A percentile compares a stretch with the other conserved stretches of the same genome.
These are phyloP conservation scores for Pythium scleroteichum DNA, from an alignment of 352 stramenopile genomes.

Conservation along the genomic window DNA sequence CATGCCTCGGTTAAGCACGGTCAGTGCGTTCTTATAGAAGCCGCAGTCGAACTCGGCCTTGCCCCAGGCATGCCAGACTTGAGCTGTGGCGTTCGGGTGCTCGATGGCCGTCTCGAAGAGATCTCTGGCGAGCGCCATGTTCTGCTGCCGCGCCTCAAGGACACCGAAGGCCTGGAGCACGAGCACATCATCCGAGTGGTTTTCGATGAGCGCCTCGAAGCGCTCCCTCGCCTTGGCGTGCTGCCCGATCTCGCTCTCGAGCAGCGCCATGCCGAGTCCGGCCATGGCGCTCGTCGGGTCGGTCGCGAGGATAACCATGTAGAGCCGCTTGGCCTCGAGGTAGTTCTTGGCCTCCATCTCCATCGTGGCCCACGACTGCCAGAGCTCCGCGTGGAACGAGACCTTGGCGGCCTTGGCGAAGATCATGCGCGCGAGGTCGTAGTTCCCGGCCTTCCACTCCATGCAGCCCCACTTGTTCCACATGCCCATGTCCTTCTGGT, in stretches of 20 bases:
- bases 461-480: slow-evolving; percentile 92
- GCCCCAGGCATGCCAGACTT: slow-evolving; percentile 87
- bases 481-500: slow-evolving; percentile 86
- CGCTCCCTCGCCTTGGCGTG: slow-evolving; percentile 54
- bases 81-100: slow-evolving; percentile 55
- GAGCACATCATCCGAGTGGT: slow-evolving; percentile 67
- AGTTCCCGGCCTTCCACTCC: slow-evolving; percentile 87
- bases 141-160: slow-evolving; percentile 74
- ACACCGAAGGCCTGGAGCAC: slow-evolving; percentile 74
- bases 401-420: slow-evolving; percentile 78
- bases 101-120: slow-evolving; percentile 58
- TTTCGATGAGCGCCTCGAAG: slow-evolving; percentile 52
- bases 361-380: slow-evolving; percentile 87
- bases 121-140: slow-evolving; percentile 61
- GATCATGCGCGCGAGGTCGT: slow-evolving; percentile 83
- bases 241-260: slow-evolving; percentile 62
- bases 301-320: slow-evolving; percentile 80
- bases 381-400: slow-evolving; percentile 71
- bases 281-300: slow-evolving; percentile 68
- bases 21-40: slow-evolving; percentile 73
- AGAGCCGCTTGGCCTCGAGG: slow-evolving; percentile 76
- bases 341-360: slow-evolving; percentile 77
- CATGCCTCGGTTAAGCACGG: slow-evolving; percentile 64
- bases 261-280: slow-evolving; percentile 69
- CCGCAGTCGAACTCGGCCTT: slow-evolving; percentile 82